Percentiles rank a stretch among this genome's conserved stretches.
Evolutionary conservation across 169 alveolate genomes (phyloP).

Genomic region (Cryptosporidium viatorum): DNA sequence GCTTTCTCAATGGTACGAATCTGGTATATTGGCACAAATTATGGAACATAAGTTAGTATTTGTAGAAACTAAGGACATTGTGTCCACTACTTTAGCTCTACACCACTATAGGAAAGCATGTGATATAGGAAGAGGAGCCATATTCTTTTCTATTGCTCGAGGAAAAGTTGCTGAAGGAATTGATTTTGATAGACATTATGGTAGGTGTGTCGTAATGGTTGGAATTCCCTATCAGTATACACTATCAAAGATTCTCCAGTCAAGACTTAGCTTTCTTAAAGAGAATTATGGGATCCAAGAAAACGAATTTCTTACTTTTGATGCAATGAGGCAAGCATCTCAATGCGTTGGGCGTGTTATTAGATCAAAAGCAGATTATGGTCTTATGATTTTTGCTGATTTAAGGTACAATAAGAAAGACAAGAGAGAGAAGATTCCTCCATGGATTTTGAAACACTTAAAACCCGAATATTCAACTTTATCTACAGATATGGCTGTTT

Average conservation of each 20-base stretch:
- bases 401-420: conserved; percentile 87
- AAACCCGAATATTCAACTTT: conserved; percentile 83
- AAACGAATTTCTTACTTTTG: conserved; percentile 96
- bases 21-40: conserved; percentile 91
- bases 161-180: conserved; percentile 99
- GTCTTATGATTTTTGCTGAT: conserved; percentile 94
- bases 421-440: conserved; percentile 89
- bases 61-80: conserved; percentile 96
- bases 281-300: conserved; percentile 93
- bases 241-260: conserved; percentile 90
- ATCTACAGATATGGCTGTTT: conserved; percentile 87
- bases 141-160: conserved; percentile 95
- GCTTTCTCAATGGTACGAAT: conserved; percentile 94
- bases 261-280: conserved; percentile 88
- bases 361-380: conserved; percentile 92
- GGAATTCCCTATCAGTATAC: conserved; percentile 98
- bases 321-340: conserved; percentile 98
- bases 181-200: conserved; percentile 98
- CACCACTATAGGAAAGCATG: conserved; percentile 94
- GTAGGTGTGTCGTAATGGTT: conserved; percentile 96
- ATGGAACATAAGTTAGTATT: conserved; percentile 94
- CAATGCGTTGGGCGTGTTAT: conserved; percentile 98
- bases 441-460: conserved; percentile 89
- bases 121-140: conserved; percentile 98
- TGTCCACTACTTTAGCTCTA: conserved; percentile 93